Base-by-base conservation (phyloP, 2,329 filamentous ascomycete genomes). In the Phaeosphaeriaceae sp. region DNA sequence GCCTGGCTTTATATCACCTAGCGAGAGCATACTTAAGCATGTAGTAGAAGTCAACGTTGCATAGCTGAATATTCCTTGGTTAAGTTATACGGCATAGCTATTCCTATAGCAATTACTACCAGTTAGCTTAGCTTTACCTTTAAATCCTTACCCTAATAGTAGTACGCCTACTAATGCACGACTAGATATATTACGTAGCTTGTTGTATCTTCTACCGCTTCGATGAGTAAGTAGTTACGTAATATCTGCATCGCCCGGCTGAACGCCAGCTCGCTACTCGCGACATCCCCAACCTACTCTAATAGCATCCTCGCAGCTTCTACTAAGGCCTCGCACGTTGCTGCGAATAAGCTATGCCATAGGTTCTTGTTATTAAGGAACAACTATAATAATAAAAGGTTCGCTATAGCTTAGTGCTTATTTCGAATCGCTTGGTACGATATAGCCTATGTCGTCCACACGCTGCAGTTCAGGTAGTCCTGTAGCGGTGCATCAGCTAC, bases 361-460 rank as follows among this genome's bases (percentile, higher is more conserved):
- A 70, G n/a, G 23, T 67, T 60, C 29, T 55, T 59, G 26, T 56
- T 57, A 37, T 68, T 54, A 0, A 68, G 48, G 38, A 60, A 64
- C 13, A 51, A 60, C 66, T 57, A 71, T 16, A 70, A 56, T 5
- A 66, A 61, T 8, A 72, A 61, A 29, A 70, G 44, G 5, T 62
- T 48, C 2, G 60, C 61, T 5, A 66, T 58, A 5, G 36, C 15
- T 33, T 57, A 33, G 36, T 61, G 58, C 44, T 58, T 52, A 4
- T 50, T 40, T n/a, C 41, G 23, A 7, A 71, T 58, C 9, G 63
- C 59, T 20, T 71, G 47, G 49, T 68, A 69, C 4, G 63, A 68
- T 21, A 71, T 63, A 12, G 54, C 56, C 67, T 61, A 72, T n/a
- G 63, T 70, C 15, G 61, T 67, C 49, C 63, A 60, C 33, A 73